Base-by-base conservation (phyloP, 768 basidiomycete species). In the Pulveroboletus ravenelii region DNA sequence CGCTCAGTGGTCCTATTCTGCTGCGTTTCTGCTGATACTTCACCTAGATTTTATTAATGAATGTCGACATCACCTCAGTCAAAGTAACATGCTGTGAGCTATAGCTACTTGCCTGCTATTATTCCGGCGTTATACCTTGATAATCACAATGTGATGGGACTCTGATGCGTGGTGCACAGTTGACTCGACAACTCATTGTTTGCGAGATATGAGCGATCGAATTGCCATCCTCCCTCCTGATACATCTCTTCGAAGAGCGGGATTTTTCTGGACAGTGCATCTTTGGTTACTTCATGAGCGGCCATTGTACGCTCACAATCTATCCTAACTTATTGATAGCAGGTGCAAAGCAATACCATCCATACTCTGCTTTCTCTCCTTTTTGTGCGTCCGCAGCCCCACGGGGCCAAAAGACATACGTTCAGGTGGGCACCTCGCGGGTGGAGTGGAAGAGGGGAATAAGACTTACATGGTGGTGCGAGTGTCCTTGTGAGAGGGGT, bases 231-330 rank as follows among this genome's bases (percentile, higher is more conserved):
- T 23, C 23, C 5, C 23, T 10, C 30, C 30, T 27, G 4, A 27
- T 23, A 23, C 23, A 23, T 27, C 25, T 27, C 6, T 3, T 27
- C 25, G 25, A 27, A 6, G 25, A 27, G 6, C 59, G 93, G 91
- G 92, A 98, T 73, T 77, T 85, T 57, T 76, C 73, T 30, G 82
- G 88, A 45, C 84, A 89, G 63, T 93, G 92, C 18, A 85, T 98
- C 61, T 88, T 92, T 62, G 96, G 96, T 10, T 96, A 99, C 70
- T 93, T 89, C 40, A 99, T 98, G 96, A 92, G 90, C 50, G 96
- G 96, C 2, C 93, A 96, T 63, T 96, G 96, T 8, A 93, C 96
- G 12, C 78, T 99, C 25, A 87, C 88, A 14, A 70, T 97, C 35
- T 97, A 97, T 70, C 84, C 98, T 40, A 75, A 82, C 48, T 23